phyloP scores from a whole-genome alignment of 176 grass and related monocot genomes.

The Triticum dicoccoides region DNA sequence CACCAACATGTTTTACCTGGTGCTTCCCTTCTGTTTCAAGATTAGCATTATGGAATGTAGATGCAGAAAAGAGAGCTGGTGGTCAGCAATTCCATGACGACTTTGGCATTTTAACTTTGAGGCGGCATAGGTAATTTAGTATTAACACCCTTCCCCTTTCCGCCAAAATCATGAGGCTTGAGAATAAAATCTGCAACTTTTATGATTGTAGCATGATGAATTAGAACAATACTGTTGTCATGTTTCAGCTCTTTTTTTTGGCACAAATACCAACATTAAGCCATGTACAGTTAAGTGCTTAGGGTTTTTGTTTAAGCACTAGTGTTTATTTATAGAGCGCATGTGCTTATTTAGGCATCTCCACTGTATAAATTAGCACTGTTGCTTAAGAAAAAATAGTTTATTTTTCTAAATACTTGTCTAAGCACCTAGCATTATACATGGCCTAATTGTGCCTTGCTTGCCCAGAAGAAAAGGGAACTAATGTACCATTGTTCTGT shows the following conservation, averaged over 20 bases:
- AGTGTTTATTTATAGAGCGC: no score
- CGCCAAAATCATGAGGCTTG: background rate
- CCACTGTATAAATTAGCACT: no score
- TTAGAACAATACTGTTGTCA: background rate
- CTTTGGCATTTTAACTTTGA: constrained; percentile 35
- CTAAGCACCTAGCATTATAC: background rate
- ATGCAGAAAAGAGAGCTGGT: background rate
- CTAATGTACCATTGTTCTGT: background rate
- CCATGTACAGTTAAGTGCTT: background rate
- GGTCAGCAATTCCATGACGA: background rate
- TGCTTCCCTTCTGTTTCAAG: constrained; percentile 29
- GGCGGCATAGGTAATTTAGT: background rate
- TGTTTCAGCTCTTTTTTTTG: background rate
- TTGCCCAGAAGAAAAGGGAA: background rate
- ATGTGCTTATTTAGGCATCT: no score
- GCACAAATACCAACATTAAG: background rate
- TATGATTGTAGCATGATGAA: constrained; percentile 13
- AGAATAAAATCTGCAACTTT: constrained; percentile 32
- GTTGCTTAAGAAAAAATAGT: background rate
- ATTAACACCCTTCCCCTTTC: background rate
- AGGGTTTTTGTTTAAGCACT: no score
- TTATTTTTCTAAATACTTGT: background rate
- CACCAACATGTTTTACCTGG: background rate
- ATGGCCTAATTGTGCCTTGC: background rate
- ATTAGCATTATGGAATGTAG: constrained; percentile 17